phyloP scores from a whole-genome alignment of 1,284 basidiomycete species.

The Cryptococcus jaspeensis region DNA sequence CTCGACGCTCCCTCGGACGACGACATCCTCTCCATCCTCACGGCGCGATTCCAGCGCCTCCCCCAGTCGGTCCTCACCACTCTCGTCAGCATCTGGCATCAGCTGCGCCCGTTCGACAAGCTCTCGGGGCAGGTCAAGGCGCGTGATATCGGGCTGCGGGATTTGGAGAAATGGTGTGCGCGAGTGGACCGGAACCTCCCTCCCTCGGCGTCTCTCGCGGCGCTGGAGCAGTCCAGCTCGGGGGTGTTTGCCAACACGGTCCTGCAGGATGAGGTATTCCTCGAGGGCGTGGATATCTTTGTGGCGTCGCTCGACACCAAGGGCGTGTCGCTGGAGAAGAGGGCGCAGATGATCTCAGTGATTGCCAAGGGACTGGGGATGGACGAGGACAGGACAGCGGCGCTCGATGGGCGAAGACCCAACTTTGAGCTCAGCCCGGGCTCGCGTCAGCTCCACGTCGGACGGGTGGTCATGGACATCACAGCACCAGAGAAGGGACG shows the following conservation, averaged over 20 bases:
- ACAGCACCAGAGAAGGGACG: constrained; percentile 9
- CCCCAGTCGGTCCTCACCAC: constrained; percentile 52
- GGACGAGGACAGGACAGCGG: constrained; percentile 61
- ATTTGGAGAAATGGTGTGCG: constrained; percentile 83
- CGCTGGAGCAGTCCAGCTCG: constrained; percentile 44
- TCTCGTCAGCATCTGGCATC: constrained; percentile 44
- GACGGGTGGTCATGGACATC: constrained; percentile 33
- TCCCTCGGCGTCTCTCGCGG: constrained; percentile 23
- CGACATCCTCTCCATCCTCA: constrained; percentile 70
- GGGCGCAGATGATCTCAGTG: constrained; percentile 44
- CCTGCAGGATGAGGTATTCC: constrained; percentile 83
- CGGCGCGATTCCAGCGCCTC: constrained; percentile 65
- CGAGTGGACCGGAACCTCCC: constrained; percentile 69
- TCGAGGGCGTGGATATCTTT: constrained; percentile 90
- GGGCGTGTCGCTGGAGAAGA: constrained; percentile 44
- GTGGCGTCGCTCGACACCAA: constrained; percentile 67
- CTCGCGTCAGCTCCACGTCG: constrained; percentile 36
- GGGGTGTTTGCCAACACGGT: constrained; percentile 68
- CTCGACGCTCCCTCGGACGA: constrained; percentile 62
- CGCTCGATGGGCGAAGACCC: constrained; percentile 63
- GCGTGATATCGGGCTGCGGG: constrained; percentile 68
- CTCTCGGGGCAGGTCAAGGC: constrained; percentile 48
- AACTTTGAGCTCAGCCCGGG: constrained; percentile 68
- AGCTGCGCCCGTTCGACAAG: constrained; percentile 42
- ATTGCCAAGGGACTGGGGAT: constrained; percentile 68